Percentiles rank a stretch among this genome's conserved stretches.
phyloP scores from a whole-genome alignment of 1,139 yeast species.

The Blastobotrys raffinosifermentans region DNA sequence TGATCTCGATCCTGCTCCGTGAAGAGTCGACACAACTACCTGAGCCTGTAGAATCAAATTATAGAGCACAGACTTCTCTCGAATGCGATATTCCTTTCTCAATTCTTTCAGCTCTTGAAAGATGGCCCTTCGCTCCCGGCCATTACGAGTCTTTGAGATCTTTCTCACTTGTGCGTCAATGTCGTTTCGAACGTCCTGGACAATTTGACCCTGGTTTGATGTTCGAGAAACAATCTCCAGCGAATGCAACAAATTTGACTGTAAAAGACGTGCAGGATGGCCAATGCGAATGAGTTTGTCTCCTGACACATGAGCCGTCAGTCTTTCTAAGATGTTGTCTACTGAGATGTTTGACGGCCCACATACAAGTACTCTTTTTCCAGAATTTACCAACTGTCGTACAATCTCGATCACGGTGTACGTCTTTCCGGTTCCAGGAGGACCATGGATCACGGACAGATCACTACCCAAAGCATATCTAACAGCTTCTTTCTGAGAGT shows the following conservation, averaged over 20 bases:
- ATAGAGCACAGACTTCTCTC: conserved; percentile 61
- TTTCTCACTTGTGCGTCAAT: conserved; percentile 55
- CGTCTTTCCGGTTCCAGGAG: conserved; percentile 82
- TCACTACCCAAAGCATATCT: conserved; percentile 44
- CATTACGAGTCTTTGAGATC: conserved; percentile 60
- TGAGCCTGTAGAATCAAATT: conserved; percentile 56
- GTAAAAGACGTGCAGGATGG: conserved; percentile 82
- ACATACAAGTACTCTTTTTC: conserved; percentile 75
- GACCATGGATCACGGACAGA: conserved; percentile 62
- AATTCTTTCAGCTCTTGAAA: conserved; percentile 66
- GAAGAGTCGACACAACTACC: conserved; percentile 77
- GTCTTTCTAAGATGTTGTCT: conserved; percentile 80
- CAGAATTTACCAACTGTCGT: conserved; percentile 57
- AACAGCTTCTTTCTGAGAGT: conserved; percentile 67
- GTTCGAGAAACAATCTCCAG: conserved; percentile 65
- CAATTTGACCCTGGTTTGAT: conserved; percentile 55
- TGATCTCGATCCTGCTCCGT: conserved; percentile 78
- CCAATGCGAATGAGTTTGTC: conserved; percentile 71
- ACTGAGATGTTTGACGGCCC: conserved; percentile 97
- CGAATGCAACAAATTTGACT: conserved; percentile 61
- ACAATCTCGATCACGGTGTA: conserved; percentile 81
- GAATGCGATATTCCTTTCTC: conserved; percentile 57
- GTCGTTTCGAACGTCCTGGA: conserved; percentile 65
- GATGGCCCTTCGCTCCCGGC: conserved; percentile 56
- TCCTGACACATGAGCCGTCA: conserved; percentile 48